Percentiles rank a stretch among this genome's conserved stretches.
Conservation (phyloP, 257 asterid genomes). For the Paraleonurus japonicus region DNA sequence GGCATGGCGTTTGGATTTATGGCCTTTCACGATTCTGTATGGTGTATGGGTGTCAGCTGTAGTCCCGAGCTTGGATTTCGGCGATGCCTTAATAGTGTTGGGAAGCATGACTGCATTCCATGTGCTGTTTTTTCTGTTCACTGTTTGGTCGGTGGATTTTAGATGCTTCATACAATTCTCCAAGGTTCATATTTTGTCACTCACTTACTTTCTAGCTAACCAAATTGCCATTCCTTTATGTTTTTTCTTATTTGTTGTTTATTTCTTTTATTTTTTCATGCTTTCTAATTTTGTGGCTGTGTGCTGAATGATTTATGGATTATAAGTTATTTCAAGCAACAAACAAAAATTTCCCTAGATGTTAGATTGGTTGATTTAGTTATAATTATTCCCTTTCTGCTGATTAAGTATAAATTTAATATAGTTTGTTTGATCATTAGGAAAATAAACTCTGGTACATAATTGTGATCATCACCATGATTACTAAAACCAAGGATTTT, state of each 20-base stretch:
- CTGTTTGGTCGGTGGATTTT: constrained; percentile 91
- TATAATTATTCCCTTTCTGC: no score
- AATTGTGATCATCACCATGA: no score
- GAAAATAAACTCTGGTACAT: no score
- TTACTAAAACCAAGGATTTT: no score
- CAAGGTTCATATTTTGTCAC: constrained; percentile 47
- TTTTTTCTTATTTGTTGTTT: background rate
- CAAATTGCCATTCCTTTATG: constrained; percentile 8
- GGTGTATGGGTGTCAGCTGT: constrained; percentile 70
- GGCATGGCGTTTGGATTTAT: constrained; percentile 88
- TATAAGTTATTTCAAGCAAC: background rate
- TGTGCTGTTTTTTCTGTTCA: constrained; percentile 76
- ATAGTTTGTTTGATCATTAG: no score
- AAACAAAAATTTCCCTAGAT: background rate
- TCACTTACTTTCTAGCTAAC: background rate
- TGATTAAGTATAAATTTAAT: no score
- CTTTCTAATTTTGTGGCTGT: background rate
- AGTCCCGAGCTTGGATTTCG: constrained; percentile 77
- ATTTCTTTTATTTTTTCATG: background rate
- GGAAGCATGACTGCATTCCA: constrained; percentile 64
- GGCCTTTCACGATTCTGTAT: constrained; percentile 77
- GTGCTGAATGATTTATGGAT: background rate
- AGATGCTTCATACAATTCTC: constrained; percentile 77
- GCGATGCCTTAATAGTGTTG: constrained; percentile 75
- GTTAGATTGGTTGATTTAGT: background rate